phyloP scores from a whole-genome alignment of 139 green algal species.

The Mesotaenium endlicherianum region DNA sequence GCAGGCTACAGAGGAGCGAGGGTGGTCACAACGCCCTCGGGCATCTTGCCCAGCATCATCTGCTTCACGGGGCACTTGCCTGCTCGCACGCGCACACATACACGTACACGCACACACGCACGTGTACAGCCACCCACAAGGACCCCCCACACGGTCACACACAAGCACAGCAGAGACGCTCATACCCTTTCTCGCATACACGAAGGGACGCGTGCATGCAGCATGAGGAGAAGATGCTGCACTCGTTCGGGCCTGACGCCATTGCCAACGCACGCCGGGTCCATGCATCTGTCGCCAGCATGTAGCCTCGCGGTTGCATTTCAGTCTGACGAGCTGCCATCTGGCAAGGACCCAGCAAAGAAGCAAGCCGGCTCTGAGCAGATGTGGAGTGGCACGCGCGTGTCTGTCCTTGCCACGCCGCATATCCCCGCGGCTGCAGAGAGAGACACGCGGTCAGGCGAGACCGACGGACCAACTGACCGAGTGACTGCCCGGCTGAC shows the following conservation, averaged over 20 bases:
- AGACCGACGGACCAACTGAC: too few species aligned
- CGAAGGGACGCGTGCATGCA: background rate
- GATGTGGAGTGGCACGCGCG: too few species aligned
- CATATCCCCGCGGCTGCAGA: too few species aligned
- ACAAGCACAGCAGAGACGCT: background rate
- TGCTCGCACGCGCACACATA: background rate
- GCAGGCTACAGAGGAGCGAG: too few species aligned
- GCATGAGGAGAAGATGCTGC: background rate
- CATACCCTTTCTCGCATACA: background rate
- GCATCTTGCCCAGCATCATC: conserved; percentile 41
- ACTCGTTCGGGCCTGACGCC: background rate
- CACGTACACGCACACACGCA: background rate
- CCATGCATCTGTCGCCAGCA: too few species aligned
- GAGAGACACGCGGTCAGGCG: too few species aligned
- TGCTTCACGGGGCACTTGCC: conserved; percentile 31
- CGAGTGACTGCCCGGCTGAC: too few species aligned
- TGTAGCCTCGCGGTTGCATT: too few species aligned
- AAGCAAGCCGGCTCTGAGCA: too few species aligned
- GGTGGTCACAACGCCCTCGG: background rate
- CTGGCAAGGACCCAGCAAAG: too few species aligned
- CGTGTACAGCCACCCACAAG: background rate
- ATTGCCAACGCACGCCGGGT: background rate
- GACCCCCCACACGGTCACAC: background rate
- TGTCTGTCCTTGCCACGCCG: too few species aligned
- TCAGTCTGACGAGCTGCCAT: too few species aligned